Conservation (phyloP, 495 filamentous ascomycete genomes). For the Barbatosphaeria neglecta region DNA sequence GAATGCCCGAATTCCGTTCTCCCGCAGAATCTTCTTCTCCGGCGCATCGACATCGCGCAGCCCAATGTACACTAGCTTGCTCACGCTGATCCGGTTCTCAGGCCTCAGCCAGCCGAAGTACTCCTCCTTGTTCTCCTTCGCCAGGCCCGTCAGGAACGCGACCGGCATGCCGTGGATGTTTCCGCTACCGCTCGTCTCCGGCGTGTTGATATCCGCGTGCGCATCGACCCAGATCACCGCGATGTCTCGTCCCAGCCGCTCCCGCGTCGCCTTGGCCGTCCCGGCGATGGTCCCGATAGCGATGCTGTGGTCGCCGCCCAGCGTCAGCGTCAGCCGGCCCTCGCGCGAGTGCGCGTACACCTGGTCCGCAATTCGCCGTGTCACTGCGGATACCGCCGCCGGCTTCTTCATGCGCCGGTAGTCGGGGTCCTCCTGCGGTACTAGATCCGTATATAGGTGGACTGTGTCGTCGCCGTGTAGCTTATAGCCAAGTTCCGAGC, state of each 20-base stretch:
- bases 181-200: conserved; percentile 77
- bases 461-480: conserved; percentile 76
- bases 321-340: conserved; percentile 80
- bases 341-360: conserved; percentile 77
- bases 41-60: conserved; percentile 82
- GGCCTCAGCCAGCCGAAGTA: conserved; percentile 81
- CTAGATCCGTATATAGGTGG: conserved; percentile 68
- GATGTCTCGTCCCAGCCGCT: conserved; percentile 69
- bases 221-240: conserved; percentile 98
- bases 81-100: conserved; percentile 45
- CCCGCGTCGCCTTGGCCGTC: conserved; percentile 69
- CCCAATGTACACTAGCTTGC: conserved; percentile 95
- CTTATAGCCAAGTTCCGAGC: conserved; percentile 74
- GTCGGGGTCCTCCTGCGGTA: conserved; percentile 62
- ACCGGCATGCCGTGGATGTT: conserved; percentile 99
- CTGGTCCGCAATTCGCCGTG: conserved; percentile 63
- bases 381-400: conserved; percentile 79
- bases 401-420: conserved; percentile 91
- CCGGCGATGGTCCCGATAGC: conserved; percentile 88
- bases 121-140: conserved; percentile 57
- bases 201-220: conserved; percentile 94
- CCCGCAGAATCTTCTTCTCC: conserved; percentile 81
- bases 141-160: conserved; percentile 77
- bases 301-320: conserved; percentile 94
- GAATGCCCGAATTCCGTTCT: conserved; percentile 88